Conservation (phyloP, 2,329 filamentous ascomycete genomes). For the Trichoderma cornu-damae region DNA sequence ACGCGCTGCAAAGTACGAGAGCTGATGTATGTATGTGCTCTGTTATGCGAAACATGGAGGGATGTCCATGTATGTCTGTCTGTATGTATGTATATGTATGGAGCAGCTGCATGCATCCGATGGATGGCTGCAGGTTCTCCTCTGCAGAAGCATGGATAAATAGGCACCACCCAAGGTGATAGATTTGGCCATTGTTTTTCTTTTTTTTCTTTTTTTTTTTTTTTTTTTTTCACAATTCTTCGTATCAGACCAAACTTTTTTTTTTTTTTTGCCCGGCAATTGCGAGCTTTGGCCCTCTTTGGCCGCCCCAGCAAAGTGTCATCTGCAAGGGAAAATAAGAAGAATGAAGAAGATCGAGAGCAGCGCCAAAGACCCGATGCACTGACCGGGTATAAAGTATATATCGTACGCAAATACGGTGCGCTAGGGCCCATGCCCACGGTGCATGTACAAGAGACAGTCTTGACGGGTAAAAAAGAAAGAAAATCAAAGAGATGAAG, state of each 20-base stretch:
- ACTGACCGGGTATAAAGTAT: neutral
- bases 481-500: too few relatives aligned
- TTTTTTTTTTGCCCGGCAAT: neutral
- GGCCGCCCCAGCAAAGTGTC: neutral
- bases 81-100: conserved; percentile 1
- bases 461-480: too few relatives aligned
- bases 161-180: neutral
- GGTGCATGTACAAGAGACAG: too few relatives aligned
- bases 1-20: conserved; percentile 9
- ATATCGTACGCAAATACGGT: neutral
- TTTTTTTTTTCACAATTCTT: too few relatives aligned
- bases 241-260: too few relatives aligned
- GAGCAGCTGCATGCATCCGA: conserved; percentile 5
- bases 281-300: neutral
- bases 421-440: conserved; percentile 1
- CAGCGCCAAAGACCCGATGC: conserved; percentile 1
- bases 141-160: too few relatives aligned
- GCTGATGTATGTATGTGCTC: neutral
- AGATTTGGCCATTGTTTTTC: too few relatives aligned
- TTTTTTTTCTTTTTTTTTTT: too few relatives aligned
- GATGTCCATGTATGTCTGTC: neutral
- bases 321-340: neutral
- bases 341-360: neutral
- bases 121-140: neutral
- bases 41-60: neutral